Evolutionary conservation across 768 basidiomycete species (phyloP), one percentile per base, ranked within the genome.

Genomic region (Mycena capillaripes): DNA sequence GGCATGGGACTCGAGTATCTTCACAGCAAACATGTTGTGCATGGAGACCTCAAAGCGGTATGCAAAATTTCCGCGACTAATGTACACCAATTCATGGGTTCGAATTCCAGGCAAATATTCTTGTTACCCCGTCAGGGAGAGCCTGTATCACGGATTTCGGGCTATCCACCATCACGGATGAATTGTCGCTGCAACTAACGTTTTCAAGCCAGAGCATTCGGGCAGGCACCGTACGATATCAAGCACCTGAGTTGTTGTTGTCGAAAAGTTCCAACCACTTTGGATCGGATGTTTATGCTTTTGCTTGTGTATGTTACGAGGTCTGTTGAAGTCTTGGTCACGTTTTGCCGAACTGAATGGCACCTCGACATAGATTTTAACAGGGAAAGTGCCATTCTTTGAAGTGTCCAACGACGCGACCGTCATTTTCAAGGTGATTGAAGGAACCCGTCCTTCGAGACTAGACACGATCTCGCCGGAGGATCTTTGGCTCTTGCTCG

Each of bases 281-380:
- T 19, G 58, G 38, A 9, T 60, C 58, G 2, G 58, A 60, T 60
- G 58, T 60, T 10, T 60, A 60, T 29, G 58, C 58, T 16, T 60
- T 60, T 25, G 58, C 23, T 16, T 42, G 40, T 42, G 16, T 60
- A 5, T 25, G 38, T 25, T 60, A 60, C 27, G 58, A 60, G 58
- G 58, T 60, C 25, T 2, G 58, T 27, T 29, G 7, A 30, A 12
- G 3, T 29, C n/a, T n/a, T n/a, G n/a, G n/a, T n/a, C n/a, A 6
- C 14, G 25, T 53, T 17, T 53, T 29, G 27, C 52, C 3, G 27
- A 11, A 29, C 50, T 27, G 6, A 53, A 53, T 17, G 29, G 8
- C 23, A 2, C 3, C 1, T 19, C 25, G 19, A 16, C 23, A 29
- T 21, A 61, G 59, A 46, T 61, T 29, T 30, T 61, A 12, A 61